Evolutionary conservation across 2,329 filamentous ascomycete genomes (phyloP).

Genomic region (Neofusicoccum parvum): DNA sequence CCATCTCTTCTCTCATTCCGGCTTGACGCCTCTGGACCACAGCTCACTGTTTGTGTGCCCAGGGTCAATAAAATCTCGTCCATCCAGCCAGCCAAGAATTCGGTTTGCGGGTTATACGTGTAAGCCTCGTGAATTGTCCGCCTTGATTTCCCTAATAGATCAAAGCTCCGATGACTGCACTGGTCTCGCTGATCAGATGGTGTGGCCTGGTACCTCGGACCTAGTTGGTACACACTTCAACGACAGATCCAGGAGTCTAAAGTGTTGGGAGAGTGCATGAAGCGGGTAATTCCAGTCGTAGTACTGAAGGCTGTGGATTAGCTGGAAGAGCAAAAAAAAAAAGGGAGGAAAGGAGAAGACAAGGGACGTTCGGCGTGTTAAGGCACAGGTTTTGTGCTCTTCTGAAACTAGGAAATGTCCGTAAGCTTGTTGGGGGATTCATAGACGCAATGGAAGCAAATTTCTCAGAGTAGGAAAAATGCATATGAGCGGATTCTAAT

Average conservation of each 20-base stretch:
- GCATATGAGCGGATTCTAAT: too few species aligned
- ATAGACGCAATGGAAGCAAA: too few species aligned
- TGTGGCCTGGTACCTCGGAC: slow-evolving; percentile 4
- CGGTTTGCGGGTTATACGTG: neutral
- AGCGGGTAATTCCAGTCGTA: neutral
- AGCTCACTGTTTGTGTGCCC: neutral
- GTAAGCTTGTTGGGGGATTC: too few species aligned
- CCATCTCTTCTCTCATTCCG: too few species aligned
- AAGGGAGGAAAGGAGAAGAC: too few species aligned
- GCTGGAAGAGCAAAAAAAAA: too few species aligned
- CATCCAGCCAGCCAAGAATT: neutral
- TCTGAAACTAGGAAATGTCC: too few species aligned
- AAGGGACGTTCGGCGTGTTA: too few species aligned
- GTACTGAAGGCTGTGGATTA: too few species aligned
- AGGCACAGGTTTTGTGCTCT: too few species aligned
- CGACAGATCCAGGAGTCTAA: neutral
- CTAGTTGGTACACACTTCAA: slow-evolving; percentile 3
- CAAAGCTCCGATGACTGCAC: neutral
- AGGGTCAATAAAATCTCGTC: slow-evolving; percentile 4
- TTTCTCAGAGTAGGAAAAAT: too few species aligned
- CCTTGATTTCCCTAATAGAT: neutral
- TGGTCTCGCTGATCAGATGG: slow-evolving; percentile 8
- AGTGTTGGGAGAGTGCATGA: slow-evolving; percentile 1
- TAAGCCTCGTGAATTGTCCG: neutral
- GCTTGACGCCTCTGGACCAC: neutral